Evolutionary conservation across 1,139 yeast species (phyloP), one percentile per base, ranked within the genome.

Genomic region (Eremothecium sinecaudum): DNA sequence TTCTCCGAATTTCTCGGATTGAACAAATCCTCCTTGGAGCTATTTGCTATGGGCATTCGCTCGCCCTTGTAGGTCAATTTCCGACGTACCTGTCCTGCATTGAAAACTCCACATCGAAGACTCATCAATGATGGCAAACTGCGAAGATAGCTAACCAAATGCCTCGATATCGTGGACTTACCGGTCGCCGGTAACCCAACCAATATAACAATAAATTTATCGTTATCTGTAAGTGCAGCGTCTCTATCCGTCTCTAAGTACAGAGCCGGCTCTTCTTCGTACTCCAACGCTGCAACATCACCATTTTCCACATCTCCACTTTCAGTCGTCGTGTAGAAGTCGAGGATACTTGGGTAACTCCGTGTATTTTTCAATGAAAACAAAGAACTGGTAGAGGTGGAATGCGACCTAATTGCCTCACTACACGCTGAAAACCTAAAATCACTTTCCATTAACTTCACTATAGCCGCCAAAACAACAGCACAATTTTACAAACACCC

Each of bases 171-270:
- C 7, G 84, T 73, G 15, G 81, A 74, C 56, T 79, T 79, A 2
- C 86, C 87, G 16, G 73, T 64, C 1, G 86, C 86, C 0, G 87
- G 86, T 31, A 79, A 60, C 0, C 86, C 87, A 9, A 77, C 77
- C 30, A 78, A 53, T 36, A 79, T 63, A 11, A 75, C 55, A 10
- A 67, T 58, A 60, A 65, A 66, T 41, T 64, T 65, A 28, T 41
- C 37, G 11, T 12, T 15, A 5, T 14, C 15, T 21, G 14, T 9
- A 5, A 15, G 21, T 5, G 30, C 12, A 16, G 16, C 28, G 17
- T 21, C 24, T 11, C 24, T 11, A 11, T n/a, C 13, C 24, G 24
- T 13, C 4, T n/a, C n/a, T n/a, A n/a, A n/a, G n/a, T n/a, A n/a
- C n/a, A n/a, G n/a, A n/a, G 7, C 9, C 21, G 21, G 10, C 10